phyloP scores from a whole-genome alignment of 352 stramenopile genomes.

The Phytopythium aichiense region DNA sequence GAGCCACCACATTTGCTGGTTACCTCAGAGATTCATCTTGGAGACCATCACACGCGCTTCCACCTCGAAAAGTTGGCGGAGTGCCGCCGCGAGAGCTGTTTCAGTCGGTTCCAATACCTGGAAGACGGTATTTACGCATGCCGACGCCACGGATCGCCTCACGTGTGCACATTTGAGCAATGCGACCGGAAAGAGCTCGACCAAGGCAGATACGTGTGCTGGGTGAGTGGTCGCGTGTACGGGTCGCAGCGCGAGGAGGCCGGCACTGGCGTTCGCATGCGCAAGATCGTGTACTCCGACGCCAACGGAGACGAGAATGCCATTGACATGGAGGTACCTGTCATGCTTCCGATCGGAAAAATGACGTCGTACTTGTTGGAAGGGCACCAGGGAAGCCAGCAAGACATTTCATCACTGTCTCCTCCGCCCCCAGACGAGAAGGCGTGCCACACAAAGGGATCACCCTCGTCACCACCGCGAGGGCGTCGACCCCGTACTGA shows the following conservation, averaged over 20 bases:
- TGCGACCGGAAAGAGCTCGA: constrained; percentile 55
- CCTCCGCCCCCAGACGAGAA: constrained; percentile 59
- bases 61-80: constrained; percentile 33
- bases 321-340: constrained; percentile 75
- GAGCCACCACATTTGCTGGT: constrained; percentile 21
- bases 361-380: constrained; percentile 64
- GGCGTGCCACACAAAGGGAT: constrained; percentile 15
- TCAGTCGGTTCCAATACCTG: constrained; percentile 52
- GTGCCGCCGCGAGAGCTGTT: constrained; percentile 36
- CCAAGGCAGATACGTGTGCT: constrained; percentile 60
- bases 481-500: constrained; percentile 17
- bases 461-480: not conserved
- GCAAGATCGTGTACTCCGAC: constrained; percentile 56
- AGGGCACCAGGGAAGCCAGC: constrained; percentile 12
- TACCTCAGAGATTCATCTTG: constrained; percentile 52
- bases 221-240: constrained; percentile 61
- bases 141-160: constrained; percentile 52
- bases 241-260: constrained; percentile 52
- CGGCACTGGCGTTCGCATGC: constrained; percentile 57
- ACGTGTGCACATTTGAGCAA: constrained; percentile 76
- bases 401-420: constrained; percentile 52
- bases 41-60: constrained; percentile 54
- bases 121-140: constrained; percentile 76
- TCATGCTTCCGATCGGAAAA: constrained; percentile 57
- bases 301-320: constrained; percentile 38